A percentile compares a stretch with the other conserved stretches of the same genome.
phyloP scores from a whole-genome alignment of 2,329 filamentous ascomycete genomes.

The Calonectria montana region DNA sequence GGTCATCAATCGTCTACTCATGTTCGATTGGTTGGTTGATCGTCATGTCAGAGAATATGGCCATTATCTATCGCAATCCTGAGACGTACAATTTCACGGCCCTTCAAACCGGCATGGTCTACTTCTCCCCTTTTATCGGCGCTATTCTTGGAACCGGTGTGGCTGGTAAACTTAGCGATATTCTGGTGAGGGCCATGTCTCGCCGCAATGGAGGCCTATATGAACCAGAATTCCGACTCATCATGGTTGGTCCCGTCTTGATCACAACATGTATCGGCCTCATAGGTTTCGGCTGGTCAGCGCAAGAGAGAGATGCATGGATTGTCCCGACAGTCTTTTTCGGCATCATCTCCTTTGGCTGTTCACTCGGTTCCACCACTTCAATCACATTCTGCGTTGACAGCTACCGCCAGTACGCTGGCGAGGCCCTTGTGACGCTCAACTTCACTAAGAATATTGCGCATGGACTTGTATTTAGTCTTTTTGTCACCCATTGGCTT shows the following conservation, averaged over 20 bases:
- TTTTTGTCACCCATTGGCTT: slow-evolving; percentile 91
- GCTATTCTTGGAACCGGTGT: slow-evolving; percentile 92
- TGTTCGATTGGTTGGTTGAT: slow-evolving; percentile 96
- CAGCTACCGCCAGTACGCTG: slow-evolving; percentile 91
- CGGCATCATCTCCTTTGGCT: slow-evolving; percentile 91
- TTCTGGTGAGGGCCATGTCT: slow-evolving; percentile 85
- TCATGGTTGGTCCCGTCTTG: slow-evolving; percentile 86
- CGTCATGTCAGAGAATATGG: slow-evolving; percentile 88
- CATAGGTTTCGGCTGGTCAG: slow-evolving; percentile 98
- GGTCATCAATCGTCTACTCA: slow-evolving; percentile 86
- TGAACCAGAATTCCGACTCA: slow-evolving; percentile 90
- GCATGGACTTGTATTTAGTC: slow-evolving; percentile 87
- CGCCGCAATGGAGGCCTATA: slow-evolving; percentile 90
- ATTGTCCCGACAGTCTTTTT: slow-evolving; percentile 96
- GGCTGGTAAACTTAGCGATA: slow-evolving; percentile 87
- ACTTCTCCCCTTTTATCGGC: slow-evolving; percentile 89
- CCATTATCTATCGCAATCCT: slow-evolving; percentile 79
- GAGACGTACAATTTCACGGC: slow-evolving; percentile 83
- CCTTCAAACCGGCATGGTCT: slow-evolving; percentile 85
- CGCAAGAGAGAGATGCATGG: slow-evolving; percentile 78
- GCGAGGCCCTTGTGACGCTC: slow-evolving; percentile 91
- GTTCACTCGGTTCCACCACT: slow-evolving; percentile 88
- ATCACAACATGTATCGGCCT: slow-evolving; percentile 85
- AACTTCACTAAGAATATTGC: slow-evolving; percentile 96
- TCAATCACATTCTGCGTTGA: slow-evolving; percentile 95